Base-by-base conservation (phyloP, 2,329 filamentous ascomycete species). In the Davidsoniella virescens region DNA sequence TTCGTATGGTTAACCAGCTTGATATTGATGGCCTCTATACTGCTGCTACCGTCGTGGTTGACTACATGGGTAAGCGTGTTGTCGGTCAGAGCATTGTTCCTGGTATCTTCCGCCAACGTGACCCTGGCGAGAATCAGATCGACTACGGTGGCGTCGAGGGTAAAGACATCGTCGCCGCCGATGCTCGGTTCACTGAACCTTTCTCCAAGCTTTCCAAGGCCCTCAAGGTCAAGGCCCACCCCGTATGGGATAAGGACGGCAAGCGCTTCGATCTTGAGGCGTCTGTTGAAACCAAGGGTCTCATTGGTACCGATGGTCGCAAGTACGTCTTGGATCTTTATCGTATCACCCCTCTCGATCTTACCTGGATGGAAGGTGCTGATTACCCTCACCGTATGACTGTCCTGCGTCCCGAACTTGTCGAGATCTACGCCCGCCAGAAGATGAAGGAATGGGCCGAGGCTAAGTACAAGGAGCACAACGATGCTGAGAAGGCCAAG, bases 291-390 rank as follows among this genome's bases (percentile, higher is more conserved):
- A 98, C 92, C 49, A 98, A 98, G 70, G 92, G 92, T 49, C 71
- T 98, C n/a, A 72, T 98, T 58, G 92, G 92, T 44, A 98, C 92
- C 1, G 92, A 98, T 61, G 92, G 88, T 37, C 79, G 92, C 59
- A 95, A 94, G 64, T 98, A 98, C 62, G 86, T 95, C n/a, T 76
- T 98, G 47, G 92, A 98, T 60, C 70, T 98, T 49, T 98, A 98
- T 70, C 80, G 92, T 52, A 82, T 96, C 56, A 94, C 92, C 2
- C 92, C 92, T 5, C 69, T 96, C 52, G 92, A 98, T 64, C 80
- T 95, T 51, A 66, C 74, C 18, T 98, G 93, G 88, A 73, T 94
- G 58, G 90, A 98, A 57, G 63, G 66, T 4, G 67, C 68, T 48
- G 70, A 75, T 52, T 98, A 98, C 61, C 92, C 92, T 43, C 92